Percentiles rank a stretch among this genome's conserved stretches.
phyloP scores from a whole-genome alignment of 768 basidiomycete genomes.

The Boletus pseudopeckii region DNA sequence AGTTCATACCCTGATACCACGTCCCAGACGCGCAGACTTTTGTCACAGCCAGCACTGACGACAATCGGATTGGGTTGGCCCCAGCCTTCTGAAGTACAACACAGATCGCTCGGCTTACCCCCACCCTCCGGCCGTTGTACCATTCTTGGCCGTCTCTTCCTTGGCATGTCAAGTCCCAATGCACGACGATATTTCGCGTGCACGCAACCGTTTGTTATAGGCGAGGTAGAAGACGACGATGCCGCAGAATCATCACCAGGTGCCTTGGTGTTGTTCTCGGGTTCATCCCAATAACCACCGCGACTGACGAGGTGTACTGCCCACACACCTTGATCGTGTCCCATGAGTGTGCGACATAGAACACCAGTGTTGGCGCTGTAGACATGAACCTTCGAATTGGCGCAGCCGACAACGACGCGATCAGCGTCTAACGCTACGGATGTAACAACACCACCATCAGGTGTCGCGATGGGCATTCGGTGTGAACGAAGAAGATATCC shows the following conservation, averaged over 20 bases:
- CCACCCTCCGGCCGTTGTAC: conserved; percentile 10
- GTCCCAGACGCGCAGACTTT: conserved; percentile 91
- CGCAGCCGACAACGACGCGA: conserved; percentile 87
- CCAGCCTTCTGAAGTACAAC: conserved; percentile 80
- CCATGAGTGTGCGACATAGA: conserved; percentile 70
- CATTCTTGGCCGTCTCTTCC: conserved; percentile 23
- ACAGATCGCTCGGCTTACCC: conserved; percentile 47
- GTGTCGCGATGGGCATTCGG: conserved; percentile 41
- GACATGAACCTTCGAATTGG: conserved; percentile 79
- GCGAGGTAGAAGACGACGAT: not conserved
- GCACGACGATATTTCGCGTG: conserved; percentile 42
- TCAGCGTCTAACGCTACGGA: conserved; percentile 79
- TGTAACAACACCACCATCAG: conserved; percentile 71
- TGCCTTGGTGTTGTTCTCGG: conserved; percentile 5
- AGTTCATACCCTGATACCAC: conserved; percentile 69
- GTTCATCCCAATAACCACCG: conserved; percentile 46
- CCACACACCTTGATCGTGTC: conserved; percentile 93
- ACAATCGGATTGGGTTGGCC: conserved; percentile 80
- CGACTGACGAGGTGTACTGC: conserved; percentile 74
- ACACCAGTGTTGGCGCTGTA: conserved; percentile 80
- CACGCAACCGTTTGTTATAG: conserved; percentile 23
- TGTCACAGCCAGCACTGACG: conserved; percentile 92
- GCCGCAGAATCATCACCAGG: conserved; percentile 4
- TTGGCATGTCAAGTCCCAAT: conserved; percentile 41
- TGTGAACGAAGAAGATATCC: conserved; percentile 69